Percentiles rank a stretch among this genome's conserved stretches.
Evolutionary conservation across 2,329 filamentous ascomycete genomes (phyloP).

Genomic region (Trichoderma guizhouense): DNA sequence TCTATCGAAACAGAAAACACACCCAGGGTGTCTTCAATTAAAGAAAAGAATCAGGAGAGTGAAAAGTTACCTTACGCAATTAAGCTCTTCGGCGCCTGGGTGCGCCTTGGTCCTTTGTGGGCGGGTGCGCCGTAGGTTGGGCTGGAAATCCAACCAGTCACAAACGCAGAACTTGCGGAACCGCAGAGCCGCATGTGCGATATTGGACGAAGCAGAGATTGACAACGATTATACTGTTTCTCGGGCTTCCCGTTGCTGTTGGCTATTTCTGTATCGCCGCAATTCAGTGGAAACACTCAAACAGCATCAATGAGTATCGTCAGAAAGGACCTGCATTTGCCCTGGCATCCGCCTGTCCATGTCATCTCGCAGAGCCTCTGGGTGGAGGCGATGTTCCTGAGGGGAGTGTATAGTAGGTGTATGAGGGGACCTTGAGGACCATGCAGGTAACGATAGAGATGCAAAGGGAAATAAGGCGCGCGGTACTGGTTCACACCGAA

Average conservation of each 20-base stretch:
- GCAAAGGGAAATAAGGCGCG: background rate
- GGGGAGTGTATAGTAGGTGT: background rate
- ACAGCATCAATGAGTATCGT: background rate
- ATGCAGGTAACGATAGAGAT: background rate
- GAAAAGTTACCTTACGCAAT: background rate
- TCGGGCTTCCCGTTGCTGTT: background rate
- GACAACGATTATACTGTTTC: background rate
- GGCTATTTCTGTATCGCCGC: background rate
- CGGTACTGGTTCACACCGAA: background rate
- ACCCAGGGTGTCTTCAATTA: background rate
- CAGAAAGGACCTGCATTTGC: background rate
- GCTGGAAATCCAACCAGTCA: background rate
- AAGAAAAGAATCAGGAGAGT: background rate
- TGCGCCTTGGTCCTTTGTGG: background rate
- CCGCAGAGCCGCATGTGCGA: slow-evolving; percentile 6
- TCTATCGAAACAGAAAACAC: background rate
- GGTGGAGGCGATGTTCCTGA: background rate
- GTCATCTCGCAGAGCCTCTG: slow-evolving; percentile 7
- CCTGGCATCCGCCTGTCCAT: background rate
- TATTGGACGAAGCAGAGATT: background rate
- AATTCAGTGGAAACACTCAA: background rate
- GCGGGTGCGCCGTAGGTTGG: background rate
- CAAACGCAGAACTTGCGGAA: background rate
- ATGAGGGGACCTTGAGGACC: background rate
- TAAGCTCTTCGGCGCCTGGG: background rate